Evolutionary conservation across 2,329 filamentous ascomycete species (phyloP).

Genomic region (Dactylellina drechsleri): DNA sequence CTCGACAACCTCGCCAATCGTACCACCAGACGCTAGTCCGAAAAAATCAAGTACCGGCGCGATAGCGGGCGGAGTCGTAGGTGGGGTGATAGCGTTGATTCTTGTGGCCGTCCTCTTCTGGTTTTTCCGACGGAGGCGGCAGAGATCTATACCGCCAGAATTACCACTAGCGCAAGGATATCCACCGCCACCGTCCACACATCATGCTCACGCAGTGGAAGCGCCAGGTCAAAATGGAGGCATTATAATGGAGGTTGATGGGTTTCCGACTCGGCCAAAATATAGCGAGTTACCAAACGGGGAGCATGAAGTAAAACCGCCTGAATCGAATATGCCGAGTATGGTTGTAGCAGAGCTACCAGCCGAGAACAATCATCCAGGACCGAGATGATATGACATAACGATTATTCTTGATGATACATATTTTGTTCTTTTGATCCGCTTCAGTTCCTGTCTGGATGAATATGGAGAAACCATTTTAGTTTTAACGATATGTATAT

Average conservation of each 20-base stretch:
- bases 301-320: constrained; percentile 13
- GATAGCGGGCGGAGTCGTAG: constrained; percentile 29
- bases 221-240: neutral
- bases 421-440: no score
- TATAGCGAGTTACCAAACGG: constrained; percentile 16
- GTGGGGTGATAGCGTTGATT: neutral
- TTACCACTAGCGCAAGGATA: neutral
- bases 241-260: constrained; percentile 21
- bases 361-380: neutral
- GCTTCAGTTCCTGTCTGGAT: no score
- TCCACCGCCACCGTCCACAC: neutral
- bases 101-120: neutral
- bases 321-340: neutral
- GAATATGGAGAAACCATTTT: neutral
- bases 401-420: neutral
- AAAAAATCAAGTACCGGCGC: constrained; percentile 11
- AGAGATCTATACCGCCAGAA: neutral
- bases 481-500: neutral
- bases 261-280: constrained; percentile 15
- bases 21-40: neutral
- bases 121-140: constrained; percentile 7
- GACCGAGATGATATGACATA: neutral
- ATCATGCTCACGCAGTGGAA: neutral
- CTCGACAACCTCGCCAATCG: neutral
- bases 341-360: constrained; percentile 19